Percentiles rank a stretch among this genome's conserved stretches.
phyloP scores from a whole-genome alignment of 2,329 filamentous ascomycete genomes.

The Lecanoromycetidae sp. region DNA sequence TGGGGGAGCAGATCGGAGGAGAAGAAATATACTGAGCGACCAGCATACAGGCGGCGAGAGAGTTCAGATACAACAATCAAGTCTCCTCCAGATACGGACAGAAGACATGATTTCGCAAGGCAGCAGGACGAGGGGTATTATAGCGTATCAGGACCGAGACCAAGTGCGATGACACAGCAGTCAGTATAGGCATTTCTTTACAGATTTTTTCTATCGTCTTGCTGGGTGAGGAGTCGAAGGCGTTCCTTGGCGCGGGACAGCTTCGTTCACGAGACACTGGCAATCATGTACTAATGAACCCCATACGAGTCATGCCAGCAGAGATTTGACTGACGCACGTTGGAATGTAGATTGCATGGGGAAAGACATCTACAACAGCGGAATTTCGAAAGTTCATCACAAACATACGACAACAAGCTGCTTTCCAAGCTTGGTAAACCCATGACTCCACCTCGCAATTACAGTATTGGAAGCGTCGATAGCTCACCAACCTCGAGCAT shows the following conservation, averaged over 20 bases:
- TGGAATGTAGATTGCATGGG: slow-evolving; percentile 15
- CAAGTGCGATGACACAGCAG: slow-evolving; percentile 13
- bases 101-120: slow-evolving; percentile 20
- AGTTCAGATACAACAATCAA: slow-evolving; percentile 33
- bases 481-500: slow-evolving; percentile 25
- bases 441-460: slow-evolving; percentile 24
- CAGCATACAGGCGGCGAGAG: slow-evolving; percentile 25
- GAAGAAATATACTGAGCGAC: slow-evolving; percentile 19
- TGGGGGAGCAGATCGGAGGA: slow-evolving; percentile 31
- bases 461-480: slow-evolving; percentile 25
- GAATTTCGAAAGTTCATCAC: slow-evolving; percentile 25
- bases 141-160: slow-evolving; percentile 26
- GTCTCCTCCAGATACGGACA: slow-evolving; percentile 35
- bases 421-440: slow-evolving; percentile 26
- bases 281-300: too few species aligned
- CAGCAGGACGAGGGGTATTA: slow-evolving; percentile 27
- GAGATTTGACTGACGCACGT: not conserved
- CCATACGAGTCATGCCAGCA: not conserved
- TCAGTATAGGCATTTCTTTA: slow-evolving; percentile 14
- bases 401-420: slow-evolving; percentile 29
- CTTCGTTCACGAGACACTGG: too few species aligned
- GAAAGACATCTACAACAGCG: slow-evolving; percentile 24
- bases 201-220: not conserved
- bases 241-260: not conserved
- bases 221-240: too few species aligned